These are phyloP conservation scores for Heracleum sosnowskyi DNA, from an alignment of 129 eudicot species.

Conservation along the genomic window DNA sequence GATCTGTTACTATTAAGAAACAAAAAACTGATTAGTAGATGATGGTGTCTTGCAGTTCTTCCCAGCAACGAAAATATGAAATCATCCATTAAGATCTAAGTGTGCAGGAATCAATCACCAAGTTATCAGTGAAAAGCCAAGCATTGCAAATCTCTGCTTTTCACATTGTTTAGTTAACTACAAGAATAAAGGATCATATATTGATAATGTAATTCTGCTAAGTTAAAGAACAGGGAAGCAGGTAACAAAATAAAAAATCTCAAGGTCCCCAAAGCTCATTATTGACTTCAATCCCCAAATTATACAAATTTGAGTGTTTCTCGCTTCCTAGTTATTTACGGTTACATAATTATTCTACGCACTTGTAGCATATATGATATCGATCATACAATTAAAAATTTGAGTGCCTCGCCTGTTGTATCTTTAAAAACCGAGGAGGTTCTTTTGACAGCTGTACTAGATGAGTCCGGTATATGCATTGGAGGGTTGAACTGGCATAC, in stretches of 20 bases:
- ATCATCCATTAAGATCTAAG: no score
- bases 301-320: neutral
- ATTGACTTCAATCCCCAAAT: neutral
- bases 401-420: neutral
- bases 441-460: constrained; percentile 13
- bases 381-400: neutral
- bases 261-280: constrained; percentile 9
- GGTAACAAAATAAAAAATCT: neutral
- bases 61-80: no score
- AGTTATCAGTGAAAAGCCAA: no score
- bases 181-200: neutral
- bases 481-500: constrained; percentile 74
- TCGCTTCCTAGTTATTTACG: constrained; percentile 12
- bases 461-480: constrained; percentile 74
- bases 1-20: no score
- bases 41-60: no score
- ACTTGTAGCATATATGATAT: constrained; percentile 18
- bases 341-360: constrained; percentile 12
- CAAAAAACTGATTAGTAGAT: no score
- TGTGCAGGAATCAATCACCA: no score
- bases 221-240: neutral
- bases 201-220: neutral
- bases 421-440: constrained; percentile 2
- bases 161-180: neutral
- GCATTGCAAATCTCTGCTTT: neutral